phyloP scores from a whole-genome alignment of 2,329 filamentous ascomycete species.

The Dactylella cylindrospora region DNA sequence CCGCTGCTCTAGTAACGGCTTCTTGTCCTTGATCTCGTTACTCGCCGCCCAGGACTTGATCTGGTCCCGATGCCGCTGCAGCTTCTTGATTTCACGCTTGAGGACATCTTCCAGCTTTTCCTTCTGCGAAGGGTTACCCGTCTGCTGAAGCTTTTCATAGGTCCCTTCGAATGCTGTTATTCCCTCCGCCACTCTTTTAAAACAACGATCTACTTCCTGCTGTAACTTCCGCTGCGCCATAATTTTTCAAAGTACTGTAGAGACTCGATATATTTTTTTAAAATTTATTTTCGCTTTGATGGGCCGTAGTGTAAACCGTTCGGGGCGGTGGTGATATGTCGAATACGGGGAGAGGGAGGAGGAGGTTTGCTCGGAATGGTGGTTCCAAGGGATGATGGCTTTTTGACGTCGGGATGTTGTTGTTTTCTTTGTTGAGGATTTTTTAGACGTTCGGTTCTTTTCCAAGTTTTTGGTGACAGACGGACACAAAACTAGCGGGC shows the following conservation, averaged over 20 bases:
- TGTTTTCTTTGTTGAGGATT: constrained; percentile 44
- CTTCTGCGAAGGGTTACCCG: constrained; percentile 93
- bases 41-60: constrained; percentile 99
- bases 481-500: too few species aligned
- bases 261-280: too few species aligned
- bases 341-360: background rate
- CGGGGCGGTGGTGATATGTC: background rate
- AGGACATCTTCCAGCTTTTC: constrained; percentile 89
- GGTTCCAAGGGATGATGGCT: constrained; percentile 40
- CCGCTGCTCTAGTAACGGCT: constrained; percentile 86
- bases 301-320: too few species aligned
- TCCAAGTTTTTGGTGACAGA: too few species aligned
- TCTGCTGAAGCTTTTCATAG: constrained; percentile 95
- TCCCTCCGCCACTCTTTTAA: constrained; percentile 96
- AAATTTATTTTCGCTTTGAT: too few species aligned
- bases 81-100: constrained; percentile 99
- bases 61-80: constrained; percentile 93
- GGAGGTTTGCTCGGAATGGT: constrained; percentile 16
- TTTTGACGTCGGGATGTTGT: constrained; percentile 17
- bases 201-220: constrained; percentile 98
- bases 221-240: constrained; percentile 97
- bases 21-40: constrained; percentile 99
- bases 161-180: constrained; percentile 89
- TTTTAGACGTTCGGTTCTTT: background rate
- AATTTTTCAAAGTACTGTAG: constrained; percentile 25